A percentile compares a stretch with the other conserved stretches of the same genome.
Evolutionary conservation across 225 moss, liverwort and hornwort genomes (phyloP).

Genomic region (Lunularia cruciata): DNA sequence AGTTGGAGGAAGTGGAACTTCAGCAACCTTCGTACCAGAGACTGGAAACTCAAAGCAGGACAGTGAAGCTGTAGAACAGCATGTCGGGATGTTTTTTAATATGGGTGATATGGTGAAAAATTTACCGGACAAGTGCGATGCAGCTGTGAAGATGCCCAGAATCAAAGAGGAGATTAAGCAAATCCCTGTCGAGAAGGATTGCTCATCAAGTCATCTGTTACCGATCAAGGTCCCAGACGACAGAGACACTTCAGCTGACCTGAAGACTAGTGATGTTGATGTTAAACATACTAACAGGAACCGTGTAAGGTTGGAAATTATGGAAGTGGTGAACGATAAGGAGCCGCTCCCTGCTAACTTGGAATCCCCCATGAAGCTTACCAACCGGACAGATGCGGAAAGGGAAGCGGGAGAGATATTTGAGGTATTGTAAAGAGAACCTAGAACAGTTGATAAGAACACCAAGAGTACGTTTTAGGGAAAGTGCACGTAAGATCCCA

Average conservation of each 20-base stretch:
- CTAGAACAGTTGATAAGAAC: too few species aligned
- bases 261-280: slow-evolving; percentile 18
- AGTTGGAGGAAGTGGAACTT: neutral
- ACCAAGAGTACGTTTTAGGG: too few species aligned
- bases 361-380: slow-evolving; percentile 16
- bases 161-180: slow-evolving; percentile 28
- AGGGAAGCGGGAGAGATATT: slow-evolving; percentile 15
- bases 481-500: too few species aligned
- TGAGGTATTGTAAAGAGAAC: slow-evolving; percentile 16
- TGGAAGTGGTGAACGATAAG: slow-evolving; percentile 11
- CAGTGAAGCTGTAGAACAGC: neutral
- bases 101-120: slow-evolving; percentile 1
- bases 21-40: slow-evolving; percentile 9
- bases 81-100: slow-evolving; percentile 4
- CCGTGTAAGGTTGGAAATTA: neutral
- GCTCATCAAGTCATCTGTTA: neutral
- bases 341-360: neutral
- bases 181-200: neutral
- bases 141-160: slow-evolving; percentile 5
- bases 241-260: slow-evolving; percentile 16
- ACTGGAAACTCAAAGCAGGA: slow-evolving; percentile 23
- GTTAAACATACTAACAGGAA: neutral
- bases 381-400: slow-evolving; percentile 3
- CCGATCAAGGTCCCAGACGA: slow-evolving; percentile 1
- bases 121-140: slow-evolving; percentile 18